phyloP scores from a whole-genome alignment of 2,329 filamentous ascomycete species.

The Aspergillus novoparasiticus region DNA sequence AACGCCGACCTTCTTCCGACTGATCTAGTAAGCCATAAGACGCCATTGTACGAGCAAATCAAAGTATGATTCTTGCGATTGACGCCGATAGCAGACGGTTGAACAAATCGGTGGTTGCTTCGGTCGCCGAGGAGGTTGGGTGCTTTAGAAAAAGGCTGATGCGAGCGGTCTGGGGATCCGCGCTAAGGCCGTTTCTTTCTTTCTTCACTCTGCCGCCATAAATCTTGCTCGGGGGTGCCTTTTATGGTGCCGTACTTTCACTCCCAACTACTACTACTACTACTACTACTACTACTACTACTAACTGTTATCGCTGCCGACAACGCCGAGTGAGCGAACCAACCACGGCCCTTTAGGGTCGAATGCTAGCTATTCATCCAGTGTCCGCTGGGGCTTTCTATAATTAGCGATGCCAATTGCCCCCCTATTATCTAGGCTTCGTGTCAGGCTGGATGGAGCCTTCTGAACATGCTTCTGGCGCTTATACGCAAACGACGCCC shows the following conservation, averaged over 20 bases:
- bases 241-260: background rate
- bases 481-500: background rate
- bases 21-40: slow-evolving; percentile 71
- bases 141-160: slow-evolving; percentile 17
- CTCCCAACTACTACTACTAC: background rate
- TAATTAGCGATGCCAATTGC: slow-evolving; percentile 11
- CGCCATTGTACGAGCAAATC: slow-evolving; percentile 46
- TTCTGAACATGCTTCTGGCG: slow-evolving; percentile 5
- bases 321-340: background rate
- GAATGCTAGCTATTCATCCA: background rate
- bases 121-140: slow-evolving; percentile 19
- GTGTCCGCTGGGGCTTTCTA: background rate
- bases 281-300: background rate
- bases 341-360: background rate
- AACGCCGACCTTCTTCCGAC: slow-evolving; percentile 55
- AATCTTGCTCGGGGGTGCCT: slow-evolving; percentile 1
- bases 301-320: background rate
- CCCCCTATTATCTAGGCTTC: background rate
- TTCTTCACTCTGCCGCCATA: slow-evolving; percentile 1
- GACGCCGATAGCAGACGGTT: background rate
- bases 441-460: background rate
- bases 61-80: background rate
- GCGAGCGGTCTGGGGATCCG: slow-evolving; percentile 22
- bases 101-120: slow-evolving; percentile 10
- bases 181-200: slow-evolving; percentile 14